Percentiles rank a stretch among this genome's conserved stretches.
Evolutionary conservation across 2,329 filamentous ascomycete species (phyloP).

Genomic region (Paecilomyces dactylethromorphus): DNA sequence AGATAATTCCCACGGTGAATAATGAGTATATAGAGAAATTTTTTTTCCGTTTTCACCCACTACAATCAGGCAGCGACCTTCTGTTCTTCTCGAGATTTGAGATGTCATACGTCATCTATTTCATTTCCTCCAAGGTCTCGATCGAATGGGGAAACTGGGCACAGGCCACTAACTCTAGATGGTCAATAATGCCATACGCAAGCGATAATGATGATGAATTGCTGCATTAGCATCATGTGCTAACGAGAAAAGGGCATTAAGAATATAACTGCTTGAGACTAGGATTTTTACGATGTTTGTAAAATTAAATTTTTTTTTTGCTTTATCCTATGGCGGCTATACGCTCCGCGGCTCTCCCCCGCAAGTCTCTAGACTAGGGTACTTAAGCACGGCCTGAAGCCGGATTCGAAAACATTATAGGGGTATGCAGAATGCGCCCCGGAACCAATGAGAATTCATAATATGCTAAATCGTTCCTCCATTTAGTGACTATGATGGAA

Average conservation of each 20-base stretch:
- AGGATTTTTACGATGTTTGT: background rate
- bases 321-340: background rate
- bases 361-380: too few species aligned
- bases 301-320: background rate
- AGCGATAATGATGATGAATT: background rate
- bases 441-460: too few species aligned
- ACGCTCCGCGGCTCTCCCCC: constrained; percentile 7
- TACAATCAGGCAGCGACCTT: background rate
- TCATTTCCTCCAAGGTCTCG: background rate
- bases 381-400: too few species aligned
- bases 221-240: background rate
- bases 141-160: background rate
- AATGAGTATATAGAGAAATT: too few species aligned
- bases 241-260: background rate
- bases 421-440: too few species aligned
- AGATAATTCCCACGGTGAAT: too few species aligned
- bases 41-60: too few species aligned
- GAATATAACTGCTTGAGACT: background rate
- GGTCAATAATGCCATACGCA: background rate
- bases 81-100: background rate
- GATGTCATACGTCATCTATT: background rate
- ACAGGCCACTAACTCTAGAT: background rate
- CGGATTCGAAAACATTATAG: too few species aligned
- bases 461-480: constrained; percentile 1
- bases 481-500: too few species aligned